A percentile compares a stretch with the other conserved stretches of the same genome.
These are phyloP conservation scores for Emericellopsis atlantica DNA, from an alignment of 2,329 filamentous ascomycete species.

Conservation along the genomic window DNA sequence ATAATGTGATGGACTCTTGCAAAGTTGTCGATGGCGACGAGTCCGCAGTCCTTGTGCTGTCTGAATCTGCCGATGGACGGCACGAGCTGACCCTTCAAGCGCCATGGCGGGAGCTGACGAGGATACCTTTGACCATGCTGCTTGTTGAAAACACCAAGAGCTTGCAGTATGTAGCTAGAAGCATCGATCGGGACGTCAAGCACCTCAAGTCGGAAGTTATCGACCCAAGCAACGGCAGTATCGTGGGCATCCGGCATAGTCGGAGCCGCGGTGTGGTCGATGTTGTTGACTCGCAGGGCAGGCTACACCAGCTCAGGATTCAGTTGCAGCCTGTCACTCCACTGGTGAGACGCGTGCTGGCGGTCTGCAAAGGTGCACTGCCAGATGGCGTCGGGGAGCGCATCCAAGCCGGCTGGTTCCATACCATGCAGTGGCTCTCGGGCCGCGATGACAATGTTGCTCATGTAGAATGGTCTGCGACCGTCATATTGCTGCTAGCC, in stretches of 20 bases:
- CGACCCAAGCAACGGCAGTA: constrained; percentile 31
- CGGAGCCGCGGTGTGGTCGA: constrained; percentile 51
- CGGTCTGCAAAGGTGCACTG: constrained; percentile 51
- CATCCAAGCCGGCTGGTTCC: constrained; percentile 60
- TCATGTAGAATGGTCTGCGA: constrained; percentile 57
- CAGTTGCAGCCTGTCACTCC: constrained; percentile 51
- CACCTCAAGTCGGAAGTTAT: constrained; percentile 31
- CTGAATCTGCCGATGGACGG: constrained; percentile 48
- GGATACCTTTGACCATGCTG: constrained; percentile 49
- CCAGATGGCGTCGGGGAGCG: constrained; percentile 45
- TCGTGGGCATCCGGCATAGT: constrained; percentile 43
- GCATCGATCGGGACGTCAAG: constrained; percentile 37
- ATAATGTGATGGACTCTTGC: constrained; percentile 61
- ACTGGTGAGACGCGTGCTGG: constrained; percentile 48
- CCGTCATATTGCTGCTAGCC: constrained; percentile 50
- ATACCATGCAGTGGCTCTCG: constrained; percentile 57
- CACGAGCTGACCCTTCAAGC: constrained; percentile 61
- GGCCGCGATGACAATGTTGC: constrained; percentile 29
- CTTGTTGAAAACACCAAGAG: constrained; percentile 46
- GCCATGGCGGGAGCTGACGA: constrained; percentile 61
- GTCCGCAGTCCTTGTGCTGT: constrained; percentile 58
- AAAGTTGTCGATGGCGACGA: constrained; percentile 55
- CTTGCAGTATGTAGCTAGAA: constrained; percentile 41
- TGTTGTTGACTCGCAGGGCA: constrained; percentile 48
- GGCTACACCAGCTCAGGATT: constrained; percentile 54